Conservation (phyloP, 768 basidiomycete species). For the Trametes punicea region DNA sequence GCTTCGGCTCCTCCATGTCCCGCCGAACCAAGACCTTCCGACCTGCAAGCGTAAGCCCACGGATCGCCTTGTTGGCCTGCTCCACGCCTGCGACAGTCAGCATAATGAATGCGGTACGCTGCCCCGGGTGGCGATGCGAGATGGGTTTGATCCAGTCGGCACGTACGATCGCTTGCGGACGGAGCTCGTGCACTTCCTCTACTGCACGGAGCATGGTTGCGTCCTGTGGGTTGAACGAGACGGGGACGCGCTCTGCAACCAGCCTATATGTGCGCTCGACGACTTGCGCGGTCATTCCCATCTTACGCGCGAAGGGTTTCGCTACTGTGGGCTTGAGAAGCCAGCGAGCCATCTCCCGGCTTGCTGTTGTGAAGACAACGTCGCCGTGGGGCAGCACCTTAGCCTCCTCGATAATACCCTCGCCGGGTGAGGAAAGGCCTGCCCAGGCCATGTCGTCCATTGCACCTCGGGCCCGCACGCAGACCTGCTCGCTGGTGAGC, state of each 20-base stretch:
- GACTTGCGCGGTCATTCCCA: not conserved
- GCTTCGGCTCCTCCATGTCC: slow-evolving; percentile 21
- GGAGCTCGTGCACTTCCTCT: not conserved
- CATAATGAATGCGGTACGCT: slow-evolving; percentile 27
- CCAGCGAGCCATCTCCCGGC: not conserved
- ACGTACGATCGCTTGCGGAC: not conserved
- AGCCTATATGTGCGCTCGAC: slow-evolving; percentile 2
- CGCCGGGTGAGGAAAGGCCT: not conserved
- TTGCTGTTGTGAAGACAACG: not conserved
- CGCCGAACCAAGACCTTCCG: slow-evolving; percentile 16
- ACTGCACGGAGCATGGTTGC: not conserved
- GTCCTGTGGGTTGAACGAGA: not conserved
- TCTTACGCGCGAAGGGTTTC: not conserved
- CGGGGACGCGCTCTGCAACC: not conserved
- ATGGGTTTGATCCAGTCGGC: slow-evolving; percentile 31
- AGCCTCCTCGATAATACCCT: not conserved
- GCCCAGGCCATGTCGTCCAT: not conserved
- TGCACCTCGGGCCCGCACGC: not conserved
- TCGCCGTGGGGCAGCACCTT: not conserved
- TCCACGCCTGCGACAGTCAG: slow-evolving; percentile 20
- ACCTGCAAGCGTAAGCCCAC: slow-evolving; percentile 22
- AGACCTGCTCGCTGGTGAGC: not conserved
- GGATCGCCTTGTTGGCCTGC: slow-evolving; percentile 26
- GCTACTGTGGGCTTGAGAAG: not conserved
- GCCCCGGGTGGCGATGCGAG: slow-evolving; percentile 10